Evolutionary conservation across 2,329 filamentous ascomycete genomes (phyloP).

Genomic region (Aquanectria penicillioides): DNA sequence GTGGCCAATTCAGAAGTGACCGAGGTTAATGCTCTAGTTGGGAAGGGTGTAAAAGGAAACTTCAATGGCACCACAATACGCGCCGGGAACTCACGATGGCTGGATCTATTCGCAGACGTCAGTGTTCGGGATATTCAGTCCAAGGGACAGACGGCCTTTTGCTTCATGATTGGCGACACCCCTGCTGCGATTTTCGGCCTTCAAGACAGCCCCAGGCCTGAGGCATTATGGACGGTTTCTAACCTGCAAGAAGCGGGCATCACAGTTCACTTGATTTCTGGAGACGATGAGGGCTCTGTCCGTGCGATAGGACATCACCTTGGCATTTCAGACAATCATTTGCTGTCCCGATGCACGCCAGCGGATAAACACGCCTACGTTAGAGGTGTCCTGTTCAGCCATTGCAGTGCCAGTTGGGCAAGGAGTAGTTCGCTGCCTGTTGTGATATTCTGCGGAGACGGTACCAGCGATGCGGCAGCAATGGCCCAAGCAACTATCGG

Average conservation of each 20-base stretch:
- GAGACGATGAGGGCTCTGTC: constrained; percentile 63
- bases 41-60: constrained; percentile 51
- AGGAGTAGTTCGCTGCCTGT: too few species aligned
- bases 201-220: constrained; percentile 44
- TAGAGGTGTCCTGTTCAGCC: too few species aligned
- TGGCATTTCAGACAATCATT: constrained; percentile 50
- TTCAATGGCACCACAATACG: constrained; percentile 44
- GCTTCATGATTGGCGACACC: constrained; percentile 35
- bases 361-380: constrained; percentile 65
- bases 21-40: constrained; percentile 51
- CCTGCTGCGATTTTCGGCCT: constrained; percentile 62
- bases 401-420: too few species aligned
- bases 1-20: constrained; percentile 26
- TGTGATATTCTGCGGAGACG: constrained; percentile 70
- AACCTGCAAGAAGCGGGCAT: constrained; percentile 59
- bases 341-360: constrained; percentile 59
- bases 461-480: constrained; percentile 72
- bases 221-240: constrained; percentile 56
- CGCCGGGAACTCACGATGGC: constrained; percentile 60
- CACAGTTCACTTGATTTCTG: constrained; percentile 63
- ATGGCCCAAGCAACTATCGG: constrained; percentile 70
- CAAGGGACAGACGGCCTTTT: constrained; percentile 40
- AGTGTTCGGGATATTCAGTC: constrained; percentile 31
- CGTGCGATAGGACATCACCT: constrained; percentile 57
- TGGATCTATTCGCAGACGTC: constrained; percentile 35